Conservation (phyloP, 2,329 filamentous ascomycete species). For the Alternaria infectoria region DNA sequence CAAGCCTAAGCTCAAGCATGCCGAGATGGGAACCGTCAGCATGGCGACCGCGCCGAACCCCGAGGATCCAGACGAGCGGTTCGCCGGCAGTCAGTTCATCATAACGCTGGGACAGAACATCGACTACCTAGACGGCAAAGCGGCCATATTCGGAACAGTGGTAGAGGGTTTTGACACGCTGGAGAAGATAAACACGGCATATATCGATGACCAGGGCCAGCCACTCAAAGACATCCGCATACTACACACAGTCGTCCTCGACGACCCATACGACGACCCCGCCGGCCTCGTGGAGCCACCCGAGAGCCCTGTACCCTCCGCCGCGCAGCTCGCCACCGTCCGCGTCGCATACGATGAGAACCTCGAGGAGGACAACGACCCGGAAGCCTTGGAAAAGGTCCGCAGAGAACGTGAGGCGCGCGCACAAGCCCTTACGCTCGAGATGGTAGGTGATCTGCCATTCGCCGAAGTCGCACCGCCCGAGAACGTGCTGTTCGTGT, state of each 20-base stretch:
- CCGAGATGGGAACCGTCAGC: constrained; percentile 89
- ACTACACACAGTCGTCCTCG: constrained; percentile 87
- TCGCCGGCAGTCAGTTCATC: constrained; percentile 92
- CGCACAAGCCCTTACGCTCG: constrained; percentile 90
- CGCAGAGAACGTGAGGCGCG: constrained; percentile 88
- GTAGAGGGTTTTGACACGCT: constrained; percentile 94
- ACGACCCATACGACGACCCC: constrained; percentile 91
- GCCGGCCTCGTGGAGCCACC: constrained; percentile 76
- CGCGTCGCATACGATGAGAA: constrained; percentile 90
- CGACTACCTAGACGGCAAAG: constrained; percentile 89
- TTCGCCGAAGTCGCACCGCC: constrained; percentile 98
- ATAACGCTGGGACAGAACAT: constrained; percentile 88
- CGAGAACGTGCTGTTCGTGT: constrained; percentile 96
- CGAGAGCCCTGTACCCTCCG: constrained; percentile 79
- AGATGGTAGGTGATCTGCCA: constrained; percentile 96
- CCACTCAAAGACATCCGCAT: constrained; percentile 95
- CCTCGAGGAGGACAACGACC: constrained; percentile 77
- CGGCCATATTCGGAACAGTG: constrained; percentile 93
- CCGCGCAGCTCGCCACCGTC: constrained; percentile 87
- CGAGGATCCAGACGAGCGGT: constrained; percentile 77
- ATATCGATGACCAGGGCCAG: constrained; percentile 83
- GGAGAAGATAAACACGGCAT: constrained; percentile 90
- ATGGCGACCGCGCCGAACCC: constrained; percentile 89
- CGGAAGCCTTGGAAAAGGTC: constrained; percentile 78
- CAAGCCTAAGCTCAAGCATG: constrained; percentile 85